phyloP scores from a whole-genome alignment of 305 asterid genomes.

The Solanum chacoense region DNA sequence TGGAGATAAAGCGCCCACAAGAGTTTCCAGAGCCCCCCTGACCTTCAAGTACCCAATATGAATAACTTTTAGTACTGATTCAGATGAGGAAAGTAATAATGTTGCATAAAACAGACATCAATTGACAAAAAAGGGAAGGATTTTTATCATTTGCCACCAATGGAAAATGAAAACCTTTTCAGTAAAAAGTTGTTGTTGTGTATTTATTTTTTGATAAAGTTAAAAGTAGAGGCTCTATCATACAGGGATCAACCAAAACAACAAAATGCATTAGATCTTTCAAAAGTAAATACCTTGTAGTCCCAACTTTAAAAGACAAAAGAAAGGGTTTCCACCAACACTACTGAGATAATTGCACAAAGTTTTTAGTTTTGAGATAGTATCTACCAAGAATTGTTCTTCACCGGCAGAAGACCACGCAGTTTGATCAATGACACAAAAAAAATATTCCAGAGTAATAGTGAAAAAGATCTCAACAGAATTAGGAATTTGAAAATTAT shows the following conservation, averaged over 20 bases:
- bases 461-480: background rate
- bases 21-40: constrained; percentile 83
- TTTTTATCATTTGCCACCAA: background rate
- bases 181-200: background rate
- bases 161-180: background rate
- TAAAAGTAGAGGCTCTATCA: background rate
- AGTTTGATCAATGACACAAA: background rate
- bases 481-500: background rate
- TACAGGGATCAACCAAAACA: background rate
- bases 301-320: background rate
- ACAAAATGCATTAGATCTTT: background rate
- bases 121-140: background rate
- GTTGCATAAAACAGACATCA: background rate
- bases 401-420: background rate
- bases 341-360: background rate
- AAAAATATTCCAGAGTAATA: background rate
- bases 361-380: background rate
- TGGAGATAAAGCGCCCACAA: constrained; percentile 73
- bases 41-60: constrained; percentile 43
- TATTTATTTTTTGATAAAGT: background rate
- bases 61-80: constrained; percentile 8
- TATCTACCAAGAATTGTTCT: background rate
- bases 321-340: background rate
- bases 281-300: background rate
- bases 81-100: constrained; percentile 3